Evolutionary conservation across 2,329 filamentous ascomycete species (phyloP).

Genomic region (Colletotrichum sp.): DNA sequence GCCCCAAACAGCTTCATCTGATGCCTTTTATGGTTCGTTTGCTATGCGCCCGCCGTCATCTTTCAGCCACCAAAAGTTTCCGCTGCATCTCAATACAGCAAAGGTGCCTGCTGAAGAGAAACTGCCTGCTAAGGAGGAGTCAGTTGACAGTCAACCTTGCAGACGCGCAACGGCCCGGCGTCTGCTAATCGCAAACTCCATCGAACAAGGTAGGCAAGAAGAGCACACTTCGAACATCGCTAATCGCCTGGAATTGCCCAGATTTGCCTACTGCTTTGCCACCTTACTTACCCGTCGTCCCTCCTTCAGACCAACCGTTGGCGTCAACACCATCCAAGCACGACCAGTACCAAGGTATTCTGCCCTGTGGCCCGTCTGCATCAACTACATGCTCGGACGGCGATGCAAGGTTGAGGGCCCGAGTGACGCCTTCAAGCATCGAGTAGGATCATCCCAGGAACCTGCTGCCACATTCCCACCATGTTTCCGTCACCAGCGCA

Average conservation of each 20-base stretch:
- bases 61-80: background rate
- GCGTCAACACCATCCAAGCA: background rate
- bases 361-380: background rate
- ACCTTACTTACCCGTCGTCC: background rate
- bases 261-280: background rate
- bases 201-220: background rate
- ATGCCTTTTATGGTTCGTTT: background rate
- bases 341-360: background rate
- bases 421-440: conserved; percentile 8
- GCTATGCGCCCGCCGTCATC: background rate
- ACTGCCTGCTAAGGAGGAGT: background rate
- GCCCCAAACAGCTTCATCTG: background rate
- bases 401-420: conserved; percentile 13
- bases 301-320: background rate
- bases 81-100: background rate
- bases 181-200: background rate
- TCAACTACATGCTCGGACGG: conserved; percentile 1
- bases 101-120: background rate
- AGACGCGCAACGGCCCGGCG: background rate
- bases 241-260: background rate
- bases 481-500: conserved; percentile 29
- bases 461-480: background rate
- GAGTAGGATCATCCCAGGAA: background rate
- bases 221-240: background rate
- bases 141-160: background rate